Percentiles rank a stretch among this genome's conserved stretches.
Evolutionary conservation across 2,329 filamentous ascomycete genomes (phyloP).

Genomic region (Cladobotryum mycophilum): DNA sequence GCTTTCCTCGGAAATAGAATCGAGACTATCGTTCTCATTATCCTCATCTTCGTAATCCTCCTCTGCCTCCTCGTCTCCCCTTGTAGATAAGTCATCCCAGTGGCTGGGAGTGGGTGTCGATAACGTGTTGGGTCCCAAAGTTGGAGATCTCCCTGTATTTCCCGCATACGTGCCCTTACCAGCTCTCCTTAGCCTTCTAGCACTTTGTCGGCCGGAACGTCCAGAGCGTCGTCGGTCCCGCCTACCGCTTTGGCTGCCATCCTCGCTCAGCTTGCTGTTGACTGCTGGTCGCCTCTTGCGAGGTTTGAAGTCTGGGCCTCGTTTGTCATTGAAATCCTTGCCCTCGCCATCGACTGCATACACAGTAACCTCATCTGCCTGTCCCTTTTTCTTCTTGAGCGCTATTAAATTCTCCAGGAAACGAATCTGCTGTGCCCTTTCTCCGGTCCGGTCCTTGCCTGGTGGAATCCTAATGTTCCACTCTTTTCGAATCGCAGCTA

Average conservation of each 20-base stretch:
- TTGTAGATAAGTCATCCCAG: constrained; percentile 27
- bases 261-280: constrained; percentile 15
- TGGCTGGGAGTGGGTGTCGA: constrained; percentile 30
- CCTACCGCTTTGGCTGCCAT: constrained; percentile 15
- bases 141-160: neutral
- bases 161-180: constrained; percentile 10
- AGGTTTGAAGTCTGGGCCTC: constrained; percentile 35
- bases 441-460: constrained; percentile 41
- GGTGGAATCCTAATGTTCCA: constrained; percentile 40
- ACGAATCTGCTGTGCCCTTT: constrained; percentile 41
- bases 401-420: constrained; percentile 63
- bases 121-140: constrained; percentile 11
- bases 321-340: constrained; percentile 35
- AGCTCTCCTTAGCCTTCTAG: constrained; percentile 13
- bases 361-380: constrained; percentile 59
- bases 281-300: constrained; percentile 19
- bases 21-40: constrained; percentile 18
- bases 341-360: constrained; percentile 42
- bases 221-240: constrained; percentile 13
- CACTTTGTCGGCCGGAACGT: constrained; percentile 5
- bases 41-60: constrained; percentile 17
- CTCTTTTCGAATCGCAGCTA: constrained; percentile 35
- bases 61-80: constrained; percentile 18
- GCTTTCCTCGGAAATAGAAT: constrained; percentile 19
- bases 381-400: constrained; percentile 57